These are phyloP conservation scores for Dactylellina drechsleri DNA, from an alignment of 2,329 filamentous ascomycete species.

Conservation along the genomic window DNA sequence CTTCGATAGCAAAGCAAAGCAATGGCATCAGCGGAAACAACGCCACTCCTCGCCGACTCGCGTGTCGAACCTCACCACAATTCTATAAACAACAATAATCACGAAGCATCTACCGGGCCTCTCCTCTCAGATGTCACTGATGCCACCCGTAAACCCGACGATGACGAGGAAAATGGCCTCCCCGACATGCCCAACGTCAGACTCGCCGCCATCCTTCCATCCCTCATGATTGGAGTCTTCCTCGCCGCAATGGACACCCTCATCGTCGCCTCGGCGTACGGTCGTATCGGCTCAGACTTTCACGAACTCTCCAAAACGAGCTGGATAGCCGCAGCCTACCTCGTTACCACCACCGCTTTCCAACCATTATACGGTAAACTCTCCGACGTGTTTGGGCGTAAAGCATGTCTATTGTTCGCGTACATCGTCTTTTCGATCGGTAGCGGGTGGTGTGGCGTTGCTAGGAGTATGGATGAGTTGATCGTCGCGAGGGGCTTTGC, in stretches of 20 bases:
- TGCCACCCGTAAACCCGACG: slow-evolving; percentile 9
- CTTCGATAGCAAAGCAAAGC: no score
- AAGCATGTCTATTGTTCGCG: slow-evolving; percentile 72
- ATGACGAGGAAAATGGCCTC: slow-evolving; percentile 35
- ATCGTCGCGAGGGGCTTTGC: slow-evolving; percentile 70
- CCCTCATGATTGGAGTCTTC: slow-evolving; percentile 65
- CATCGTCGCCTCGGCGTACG: slow-evolving; percentile 73
- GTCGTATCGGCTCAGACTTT: slow-evolving; percentile 78
- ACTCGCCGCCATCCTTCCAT: slow-evolving; percentile 34
- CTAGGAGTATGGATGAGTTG: slow-evolving; percentile 72
- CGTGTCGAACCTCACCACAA: slow-evolving; percentile 5
- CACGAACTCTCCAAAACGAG: slow-evolving; percentile 78
- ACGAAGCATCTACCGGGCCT: not conserved
- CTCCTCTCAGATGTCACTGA: not conserved
- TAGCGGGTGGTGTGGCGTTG: slow-evolving; percentile 72
- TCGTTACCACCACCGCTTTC: slow-evolving; percentile 77
- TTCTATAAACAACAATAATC: not conserved
- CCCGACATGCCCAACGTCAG: slow-evolving; percentile 32
- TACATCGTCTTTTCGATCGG: slow-evolving; percentile 74
- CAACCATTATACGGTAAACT: slow-evolving; percentile 79
- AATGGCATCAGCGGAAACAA: slow-evolving; percentile 18
- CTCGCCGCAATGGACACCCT: slow-evolving; percentile 80
- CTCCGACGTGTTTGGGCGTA: slow-evolving; percentile 76
- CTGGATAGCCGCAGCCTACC: slow-evolving; percentile 78
- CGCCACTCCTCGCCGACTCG: slow-evolving; percentile 19